Conservation (phyloP, 2,329 filamentous ascomycete species). For the Colletotrichum truncatum region DNA sequence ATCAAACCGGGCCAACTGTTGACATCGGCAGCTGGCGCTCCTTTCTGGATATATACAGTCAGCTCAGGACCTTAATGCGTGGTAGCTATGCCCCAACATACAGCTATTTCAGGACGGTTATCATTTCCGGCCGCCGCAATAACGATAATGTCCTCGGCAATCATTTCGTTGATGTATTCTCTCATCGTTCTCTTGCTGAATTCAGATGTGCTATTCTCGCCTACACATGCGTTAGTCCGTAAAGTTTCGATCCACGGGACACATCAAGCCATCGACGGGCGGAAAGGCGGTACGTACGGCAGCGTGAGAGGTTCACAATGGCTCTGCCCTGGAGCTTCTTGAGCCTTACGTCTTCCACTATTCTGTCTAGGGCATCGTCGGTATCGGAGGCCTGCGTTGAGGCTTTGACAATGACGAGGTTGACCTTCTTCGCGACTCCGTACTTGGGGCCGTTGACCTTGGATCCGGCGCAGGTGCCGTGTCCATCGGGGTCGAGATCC, state of each 20-base stretch:
- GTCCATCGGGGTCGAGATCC: background rate
- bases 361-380: background rate
- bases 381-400: background rate
- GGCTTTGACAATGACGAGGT: background rate
- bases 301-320: background rate
- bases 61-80: background rate
- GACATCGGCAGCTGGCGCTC: background rate
- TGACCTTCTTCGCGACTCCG: background rate
- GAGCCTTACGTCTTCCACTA: background rate
- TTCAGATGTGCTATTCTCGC: accelerated
- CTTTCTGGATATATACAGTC: background rate
- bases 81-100: background rate
- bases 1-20: background rate
- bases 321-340: background rate
- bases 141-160: background rate
- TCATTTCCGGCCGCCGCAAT: background rate
- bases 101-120: background rate
- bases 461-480: background rate
- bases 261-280: background rate
- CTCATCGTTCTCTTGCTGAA: background rate
- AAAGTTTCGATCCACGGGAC: accelerated
- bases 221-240: background rate
- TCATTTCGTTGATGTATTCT: background rate
- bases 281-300: background rate
- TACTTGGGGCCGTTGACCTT: background rate